These are phyloP conservation scores for Tricholoma matsutake DNA, from an alignment of 768 basidiomycete species.

Conservation along the genomic window DNA sequence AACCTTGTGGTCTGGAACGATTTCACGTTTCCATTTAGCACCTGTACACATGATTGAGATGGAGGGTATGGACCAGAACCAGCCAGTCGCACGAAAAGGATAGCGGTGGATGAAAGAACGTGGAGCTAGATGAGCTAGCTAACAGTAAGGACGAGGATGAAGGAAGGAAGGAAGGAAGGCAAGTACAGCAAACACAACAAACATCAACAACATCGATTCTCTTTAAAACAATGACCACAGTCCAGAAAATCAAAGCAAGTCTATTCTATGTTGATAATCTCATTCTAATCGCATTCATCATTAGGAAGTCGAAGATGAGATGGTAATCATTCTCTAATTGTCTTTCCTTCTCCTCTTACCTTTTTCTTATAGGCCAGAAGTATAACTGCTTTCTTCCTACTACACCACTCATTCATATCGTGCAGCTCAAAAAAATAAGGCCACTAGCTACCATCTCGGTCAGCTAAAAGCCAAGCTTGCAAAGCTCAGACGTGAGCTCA, in stretches of 20 bases:
- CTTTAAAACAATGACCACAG: conserved; percentile 74
- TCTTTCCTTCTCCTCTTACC: conserved; percentile 22
- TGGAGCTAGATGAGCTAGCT: conserved; percentile 20
- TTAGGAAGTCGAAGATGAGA: conserved; percentile 95
- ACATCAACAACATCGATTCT: conserved; percentile 14
- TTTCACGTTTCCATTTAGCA: conserved; percentile 93
- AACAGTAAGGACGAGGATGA: conserved; percentile 4
- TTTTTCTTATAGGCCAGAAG: conserved; percentile 64
- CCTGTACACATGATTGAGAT: conserved; percentile 40
- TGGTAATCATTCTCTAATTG: conserved; percentile 51
- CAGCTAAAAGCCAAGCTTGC: conserved; percentile 98
- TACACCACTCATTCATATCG: conserved; percentile 13
- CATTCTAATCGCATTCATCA: conserved; percentile 14
- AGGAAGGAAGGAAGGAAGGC: background rate
- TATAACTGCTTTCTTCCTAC: conserved; percentile 34
- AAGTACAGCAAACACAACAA: conserved; percentile 1
- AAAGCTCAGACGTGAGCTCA: conserved; percentile 92
- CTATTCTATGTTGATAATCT: conserved; percentile 16
- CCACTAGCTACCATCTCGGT: conserved; percentile 93
- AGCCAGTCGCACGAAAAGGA: conserved; percentile 50
- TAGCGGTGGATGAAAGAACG: conserved; percentile 22
- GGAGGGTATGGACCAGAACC: conserved; percentile 32
- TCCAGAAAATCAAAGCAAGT: conserved; percentile 83
- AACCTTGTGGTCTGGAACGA: conserved; percentile 97
- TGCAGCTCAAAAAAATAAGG: conserved; percentile 94